phyloP scores from a whole-genome alignment of 2,329 filamentous ascomycete genomes.

The Fusarium aywerte region DNA sequence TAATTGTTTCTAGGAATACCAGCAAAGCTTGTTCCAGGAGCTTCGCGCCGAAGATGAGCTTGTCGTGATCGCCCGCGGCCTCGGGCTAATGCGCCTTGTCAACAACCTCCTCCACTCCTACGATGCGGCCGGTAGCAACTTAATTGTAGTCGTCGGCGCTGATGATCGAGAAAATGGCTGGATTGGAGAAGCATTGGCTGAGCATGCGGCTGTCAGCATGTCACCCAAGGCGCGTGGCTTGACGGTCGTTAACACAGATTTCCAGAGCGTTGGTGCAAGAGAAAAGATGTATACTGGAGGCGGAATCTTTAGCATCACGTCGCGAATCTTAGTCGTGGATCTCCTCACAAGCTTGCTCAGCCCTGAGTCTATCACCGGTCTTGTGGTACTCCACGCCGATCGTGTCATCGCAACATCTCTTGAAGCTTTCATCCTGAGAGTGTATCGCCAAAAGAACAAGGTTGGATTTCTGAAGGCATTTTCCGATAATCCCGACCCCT shows the following conservation, averaged over 20 bases:
- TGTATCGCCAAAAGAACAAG: constrained; percentile 96
- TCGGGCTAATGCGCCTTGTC: constrained; percentile 89
- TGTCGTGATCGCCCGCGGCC: constrained; percentile 88
- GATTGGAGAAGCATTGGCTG: constrained; percentile 95
- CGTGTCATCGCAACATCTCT: constrained; percentile 85
- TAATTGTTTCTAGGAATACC: constrained; percentile 74
- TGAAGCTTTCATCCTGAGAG: constrained; percentile 93
- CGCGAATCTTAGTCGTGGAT: constrained; percentile 93
- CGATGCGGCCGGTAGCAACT: constrained; percentile 93
- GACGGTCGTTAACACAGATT: constrained; percentile 93
- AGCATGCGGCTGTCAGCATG: constrained; percentile 92
- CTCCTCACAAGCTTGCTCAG: constrained; percentile 85
- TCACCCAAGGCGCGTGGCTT: constrained; percentile 84
- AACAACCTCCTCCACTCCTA: constrained; percentile 98
- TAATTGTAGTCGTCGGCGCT: constrained; percentile 88
- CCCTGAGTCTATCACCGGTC: constrained; percentile 84
- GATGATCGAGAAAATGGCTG: constrained; percentile 94
- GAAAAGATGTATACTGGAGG: constrained; percentile 93
- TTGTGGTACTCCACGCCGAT: constrained; percentile 90
- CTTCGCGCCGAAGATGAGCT: constrained; percentile 92
- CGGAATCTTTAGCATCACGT: constrained; percentile 95
- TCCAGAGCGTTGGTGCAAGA: constrained; percentile 84
- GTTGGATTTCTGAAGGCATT: constrained; percentile 94
- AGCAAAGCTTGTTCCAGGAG: constrained; percentile 94
- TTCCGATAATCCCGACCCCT: constrained; percentile 91